Evolutionary conservation across 306 rosid genomes (phyloP).

Genomic region (Hippophae tibetana): DNA sequence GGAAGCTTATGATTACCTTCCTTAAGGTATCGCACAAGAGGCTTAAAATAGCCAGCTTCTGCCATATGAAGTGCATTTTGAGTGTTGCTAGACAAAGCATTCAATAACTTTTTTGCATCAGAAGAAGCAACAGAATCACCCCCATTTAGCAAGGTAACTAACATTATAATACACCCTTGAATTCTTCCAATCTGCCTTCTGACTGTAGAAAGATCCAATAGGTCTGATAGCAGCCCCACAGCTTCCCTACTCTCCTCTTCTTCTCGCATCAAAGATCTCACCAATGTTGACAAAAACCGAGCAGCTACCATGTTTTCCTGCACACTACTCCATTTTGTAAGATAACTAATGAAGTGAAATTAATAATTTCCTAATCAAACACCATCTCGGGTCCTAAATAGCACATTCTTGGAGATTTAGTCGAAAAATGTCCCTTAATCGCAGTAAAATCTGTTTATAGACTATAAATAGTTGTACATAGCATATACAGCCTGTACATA

Average conservation of each 20-base stretch:
- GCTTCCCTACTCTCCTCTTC: conserved; percentile 78
- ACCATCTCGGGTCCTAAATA: too few relatives aligned
- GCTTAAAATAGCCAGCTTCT: conserved; percentile 83
- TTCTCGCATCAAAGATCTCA: conserved; percentile 64
- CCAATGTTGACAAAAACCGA: conserved; percentile 51
- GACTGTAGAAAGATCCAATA: conserved; percentile 51
- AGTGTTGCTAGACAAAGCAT: conserved; percentile 55
- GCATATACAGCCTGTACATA: too few relatives aligned
- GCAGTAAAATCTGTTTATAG: too few relatives aligned
- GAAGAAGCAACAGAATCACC: conserved; percentile 60
- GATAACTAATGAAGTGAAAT: conserved; percentile 7
- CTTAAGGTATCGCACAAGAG: conserved; percentile 60
- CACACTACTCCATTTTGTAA: conserved; percentile 26
- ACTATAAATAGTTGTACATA: too few relatives aligned
- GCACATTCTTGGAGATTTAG: too few relatives aligned
- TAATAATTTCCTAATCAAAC: not conserved
- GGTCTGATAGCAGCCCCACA: conserved; percentile 59
- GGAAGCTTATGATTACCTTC: conserved; percentile 42
- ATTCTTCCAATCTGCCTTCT: conserved; percentile 66
- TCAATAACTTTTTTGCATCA: conserved; percentile 57
- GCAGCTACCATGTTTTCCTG: conserved; percentile 77
- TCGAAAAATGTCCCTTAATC: too few relatives aligned
- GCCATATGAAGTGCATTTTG: conserved; percentile 96
- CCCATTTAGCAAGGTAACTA: conserved; percentile 66
- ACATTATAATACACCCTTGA: conserved; percentile 80